These are phyloP conservation scores for Panicum virgatum DNA, from an alignment of 202 grass and related monocot species.

Conservation along the genomic window DNA sequence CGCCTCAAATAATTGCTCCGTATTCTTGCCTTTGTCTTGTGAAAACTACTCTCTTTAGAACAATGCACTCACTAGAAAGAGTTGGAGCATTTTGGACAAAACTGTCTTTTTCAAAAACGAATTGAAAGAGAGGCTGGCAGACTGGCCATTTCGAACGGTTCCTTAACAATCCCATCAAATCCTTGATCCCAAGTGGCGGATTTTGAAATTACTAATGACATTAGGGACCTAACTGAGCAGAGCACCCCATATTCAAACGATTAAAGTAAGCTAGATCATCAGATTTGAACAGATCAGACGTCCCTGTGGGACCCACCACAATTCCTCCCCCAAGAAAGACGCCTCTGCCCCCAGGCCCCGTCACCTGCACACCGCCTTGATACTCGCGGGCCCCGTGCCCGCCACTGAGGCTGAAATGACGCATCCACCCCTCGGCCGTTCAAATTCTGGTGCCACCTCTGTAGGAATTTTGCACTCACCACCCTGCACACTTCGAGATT, in stretches of 20 bases:
- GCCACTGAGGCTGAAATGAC: constrained; percentile 43
- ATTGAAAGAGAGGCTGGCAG: background rate
- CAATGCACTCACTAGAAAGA: background rate
- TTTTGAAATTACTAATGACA: background rate
- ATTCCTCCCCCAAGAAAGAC: background rate
- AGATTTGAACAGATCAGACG: constrained; percentile 19
- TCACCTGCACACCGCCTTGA: constrained; percentile 16
- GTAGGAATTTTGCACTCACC: background rate
- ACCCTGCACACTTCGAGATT: background rate
- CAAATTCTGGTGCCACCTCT: constrained; percentile 39
- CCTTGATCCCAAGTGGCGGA: background rate
- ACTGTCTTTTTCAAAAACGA: background rate
- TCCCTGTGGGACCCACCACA: background rate
- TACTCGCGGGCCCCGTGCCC: background rate
- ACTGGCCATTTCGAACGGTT: background rate
- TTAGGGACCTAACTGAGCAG: constrained; percentile 22
- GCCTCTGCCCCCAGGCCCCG: background rate
- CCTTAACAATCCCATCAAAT: background rate
- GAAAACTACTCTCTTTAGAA: background rate
- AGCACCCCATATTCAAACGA: constrained; percentile 38
- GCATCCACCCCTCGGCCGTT: constrained; percentile 13
- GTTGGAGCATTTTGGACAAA: background rate
- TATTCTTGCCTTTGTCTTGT: background rate
- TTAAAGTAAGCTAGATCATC: constrained; percentile 38
- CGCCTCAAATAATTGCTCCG: background rate